Evolutionary conservation across 768 basidiomycete genomes (phyloP), one percentile per base, ranked within the genome.

Genomic region (Pholiota conissans): DNA sequence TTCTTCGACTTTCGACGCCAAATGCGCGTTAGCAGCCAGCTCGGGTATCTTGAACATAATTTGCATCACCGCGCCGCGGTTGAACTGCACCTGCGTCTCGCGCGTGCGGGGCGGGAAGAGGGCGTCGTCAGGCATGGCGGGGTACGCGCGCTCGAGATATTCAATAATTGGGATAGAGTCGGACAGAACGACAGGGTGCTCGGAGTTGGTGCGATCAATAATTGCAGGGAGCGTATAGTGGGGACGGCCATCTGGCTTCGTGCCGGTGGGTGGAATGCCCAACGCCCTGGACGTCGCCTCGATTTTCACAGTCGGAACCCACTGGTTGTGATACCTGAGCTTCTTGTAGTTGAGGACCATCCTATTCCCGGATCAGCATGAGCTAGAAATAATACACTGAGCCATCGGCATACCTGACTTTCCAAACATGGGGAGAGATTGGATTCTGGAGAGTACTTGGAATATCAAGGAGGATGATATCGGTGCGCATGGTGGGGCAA

Each of bases 121-220:
- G 11, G 55, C 60, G 9, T 18, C 27, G 13, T 53, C 59, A 13
- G 59, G 56, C 13, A 62, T 10, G 7, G 65, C n/a, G 10, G 63
- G 70, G 53, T 71, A 71, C 42, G 63, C 65, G 18, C 52, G 63
- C 32, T 77, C 76, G 35, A 77, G 70, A 58, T 76, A 75, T 49
- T 71, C 68, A 22, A 74, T 63, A 46, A 77, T 77, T 18, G 67
- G 67, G 2, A 64, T 65, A 7, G 73, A 74, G 52, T 77, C 74
- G 5, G 73, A 69, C 2, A 75, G 39, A n/a, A 62, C 50, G 6
- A 68, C 57, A 27, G 67, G 65, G 20, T 60, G 48, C 3, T 63
- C 46, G 47, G 60, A 55, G 22, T 64, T 29, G 5, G 67, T 63
- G 42, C 60, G 63, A 30, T 70, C 69, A 29, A 65, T 59, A 59